phyloP scores from a whole-genome alignment of 495 filamentous ascomycete species.

The Ascodesmis nigricans region DNA sequence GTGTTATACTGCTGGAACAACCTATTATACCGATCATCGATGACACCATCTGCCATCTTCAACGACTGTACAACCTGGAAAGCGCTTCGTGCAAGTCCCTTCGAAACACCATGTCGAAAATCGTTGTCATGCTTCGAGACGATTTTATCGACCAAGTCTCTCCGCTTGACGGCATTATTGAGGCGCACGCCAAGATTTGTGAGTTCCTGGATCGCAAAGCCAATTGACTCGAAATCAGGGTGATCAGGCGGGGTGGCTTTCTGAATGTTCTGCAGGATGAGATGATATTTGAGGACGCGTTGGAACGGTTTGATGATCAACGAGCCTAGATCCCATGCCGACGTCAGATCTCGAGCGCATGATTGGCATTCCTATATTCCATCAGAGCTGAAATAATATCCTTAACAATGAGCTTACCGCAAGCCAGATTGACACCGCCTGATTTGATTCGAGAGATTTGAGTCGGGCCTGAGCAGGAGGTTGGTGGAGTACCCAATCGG shows the following conservation, averaged over 20 bases:
- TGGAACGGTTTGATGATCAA: slow-evolving; percentile 91
- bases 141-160: slow-evolving; percentile 71
- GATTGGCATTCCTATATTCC: slow-evolving; percentile 50
- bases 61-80: slow-evolving; percentile 55
- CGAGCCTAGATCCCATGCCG: slow-evolving; percentile 82
- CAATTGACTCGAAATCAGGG: slow-evolving; percentile 50
- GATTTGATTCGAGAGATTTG: slow-evolving; percentile 43
- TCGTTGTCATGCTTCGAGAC: slow-evolving; percentile 73
- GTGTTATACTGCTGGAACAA: slow-evolving; percentile 38
- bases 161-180: slow-evolving; percentile 78
- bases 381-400: slow-evolving; percentile 1
- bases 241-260: slow-evolving; percentile 60
- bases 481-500: slow-evolving; percentile 68
- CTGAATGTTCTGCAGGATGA: slow-evolving; percentile 55
- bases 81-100: slow-evolving; percentile 66
- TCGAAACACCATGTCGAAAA: slow-evolving; percentile 56
- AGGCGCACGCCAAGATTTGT: slow-evolving; percentile 58
- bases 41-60: slow-evolving; percentile 39
- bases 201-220: slow-evolving; percentile 38
- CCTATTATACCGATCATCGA: slow-evolving; percentile 58
- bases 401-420: slow-evolving; percentile 17
- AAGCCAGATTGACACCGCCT: slow-evolving; percentile 69
- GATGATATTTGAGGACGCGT: slow-evolving; percentile 73
- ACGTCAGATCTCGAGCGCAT: slow-evolving; percentile 69
- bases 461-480: slow-evolving; percentile 64